A percentile compares a stretch with the other conserved stretches of the same genome.
Evolutionary conservation across 208 protist species (phyloP).

Genomic region (Endotrypanum monterogeii): DNA sequence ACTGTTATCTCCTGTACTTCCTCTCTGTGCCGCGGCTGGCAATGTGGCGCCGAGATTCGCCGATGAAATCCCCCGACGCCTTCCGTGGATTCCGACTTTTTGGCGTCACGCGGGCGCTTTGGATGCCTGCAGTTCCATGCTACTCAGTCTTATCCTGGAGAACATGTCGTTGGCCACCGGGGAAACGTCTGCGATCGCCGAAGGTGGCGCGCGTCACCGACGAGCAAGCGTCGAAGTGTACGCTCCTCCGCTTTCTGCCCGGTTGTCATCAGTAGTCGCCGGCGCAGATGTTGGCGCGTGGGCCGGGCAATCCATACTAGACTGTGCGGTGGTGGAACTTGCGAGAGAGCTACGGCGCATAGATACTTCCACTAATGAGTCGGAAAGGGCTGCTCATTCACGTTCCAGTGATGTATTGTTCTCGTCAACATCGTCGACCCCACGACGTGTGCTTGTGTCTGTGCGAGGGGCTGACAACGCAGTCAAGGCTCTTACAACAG

Average conservation of each 20-base stretch:
- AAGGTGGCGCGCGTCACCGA: background rate
- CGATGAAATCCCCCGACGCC: too few species aligned
- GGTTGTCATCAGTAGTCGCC: too few species aligned
- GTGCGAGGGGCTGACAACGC: background rate
- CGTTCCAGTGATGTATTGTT: background rate
- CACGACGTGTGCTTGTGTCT: slow-evolving; percentile 13
- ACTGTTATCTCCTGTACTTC: background rate
- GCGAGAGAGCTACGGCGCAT: background rate
- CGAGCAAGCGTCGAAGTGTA: background rate
- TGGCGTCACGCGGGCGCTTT: slow-evolving; percentile 63
- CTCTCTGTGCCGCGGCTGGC: background rate
- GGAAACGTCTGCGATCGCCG: background rate
- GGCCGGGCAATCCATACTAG: slow-evolving; percentile 24
- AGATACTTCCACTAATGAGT: background rate
- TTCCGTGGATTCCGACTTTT: slow-evolving; percentile 35
- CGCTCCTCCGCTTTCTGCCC: background rate
- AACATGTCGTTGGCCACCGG: background rate
- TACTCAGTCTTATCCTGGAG: slow-evolving; percentile 53
- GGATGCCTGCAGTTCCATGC: slow-evolving; percentile 51
- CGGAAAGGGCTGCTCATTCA: background rate
- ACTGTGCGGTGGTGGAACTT: slow-evolving; percentile 9
- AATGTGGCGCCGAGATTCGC: background rate
- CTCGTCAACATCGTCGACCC: background rate
- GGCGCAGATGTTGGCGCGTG: slow-evolving; percentile 2
- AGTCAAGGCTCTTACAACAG: too few species aligned